Base-by-base conservation (phyloP, 805 yeast species). In the Schwanniomyces yamadae region DNA sequence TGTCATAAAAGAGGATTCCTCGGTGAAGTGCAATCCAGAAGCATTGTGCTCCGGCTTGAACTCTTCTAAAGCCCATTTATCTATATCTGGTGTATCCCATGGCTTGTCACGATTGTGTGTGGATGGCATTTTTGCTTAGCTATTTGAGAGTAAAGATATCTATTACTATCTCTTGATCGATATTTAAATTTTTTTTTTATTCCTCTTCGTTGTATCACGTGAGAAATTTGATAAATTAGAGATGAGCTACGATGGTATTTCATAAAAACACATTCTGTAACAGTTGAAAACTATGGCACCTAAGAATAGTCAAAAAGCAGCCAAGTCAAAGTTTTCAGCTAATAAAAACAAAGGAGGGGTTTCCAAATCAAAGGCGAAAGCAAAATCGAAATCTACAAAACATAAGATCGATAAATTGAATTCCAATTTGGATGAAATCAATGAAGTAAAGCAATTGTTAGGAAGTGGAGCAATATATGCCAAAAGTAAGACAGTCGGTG, bases 1-100 rank as follows among this genome's bases (percentile, higher is more conserved):
- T 2, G 96, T 89, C 80, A 89, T 85, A 59, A 93, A 93, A 28
- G 95, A 83, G 11, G 95, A 84, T 57, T 93, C 99, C 59, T 93
- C 99, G n/a, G 95, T 75, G 55, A 93, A 93, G 13, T 96, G 85
- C 31, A 74, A 72, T 0, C 97, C 96, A 8, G 90, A 78, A 5
- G 78, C 80, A 55, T 89, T 87, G 56, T 93, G 95, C 50, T 88
- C 96, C 2, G 88, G 87, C 48, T 75, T 83, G 70, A 93, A 93
- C 39, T 88, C 95, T 23, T 87, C 95, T 23, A 80, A 70, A 49
- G 75, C 71, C 99, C 99, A 91, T 59, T 91, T 90, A 59, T 90
- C 95, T 39, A 90, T 81, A 49, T 89, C 96, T 14, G 84, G 87
- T 8, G 96, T 90, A 57, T 90, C 98, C 98, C 98, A 90, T 35